Percentiles rank a stretch among this genome's conserved stretches.
These are phyloP conservation scores for Monosporozyma yasuniensis DNA, from an alignment of 805 yeast species.

Conservation along the genomic window DNA sequence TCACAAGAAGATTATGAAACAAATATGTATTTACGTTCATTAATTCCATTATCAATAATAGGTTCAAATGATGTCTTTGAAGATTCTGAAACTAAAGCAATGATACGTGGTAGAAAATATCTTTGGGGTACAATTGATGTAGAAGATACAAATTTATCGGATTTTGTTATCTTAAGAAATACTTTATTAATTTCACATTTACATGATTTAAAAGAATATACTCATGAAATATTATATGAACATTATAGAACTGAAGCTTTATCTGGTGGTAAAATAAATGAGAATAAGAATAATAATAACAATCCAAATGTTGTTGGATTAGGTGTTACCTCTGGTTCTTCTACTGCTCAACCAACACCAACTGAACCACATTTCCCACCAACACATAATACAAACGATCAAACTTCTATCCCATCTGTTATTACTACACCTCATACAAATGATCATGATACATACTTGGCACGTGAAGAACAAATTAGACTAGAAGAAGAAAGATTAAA, in stretches of 20 bases:
- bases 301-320: neutral
- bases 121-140: conserved; percentile 55
- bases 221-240: conserved; percentile 82
- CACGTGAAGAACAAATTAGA: conserved; percentile 83
- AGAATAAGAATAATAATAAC: conserved; percentile 10
- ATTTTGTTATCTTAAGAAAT: conserved; percentile 71
- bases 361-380: neutral
- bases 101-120: conserved; percentile 44
- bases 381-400: neutral
- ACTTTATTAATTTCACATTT: conserved; percentile 75
- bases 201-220: conserved; percentile 78
- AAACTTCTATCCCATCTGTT: neutral
- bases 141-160: conserved; percentile 67
- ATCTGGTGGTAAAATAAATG: conserved; percentile 36
- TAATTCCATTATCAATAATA: conserved; percentile 59
- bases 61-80: conserved; percentile 55
- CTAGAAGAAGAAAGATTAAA: conserved; percentile 81
- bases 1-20: conserved; percentile 60
- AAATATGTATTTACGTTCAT: conserved; percentile 52
- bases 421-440: conserved; percentile 7
- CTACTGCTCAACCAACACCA: neutral
- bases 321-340: neutral
- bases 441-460: conserved; percentile 36
- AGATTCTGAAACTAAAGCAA: conserved; percentile 34
- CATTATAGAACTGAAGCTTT: conserved; percentile 82